phyloP scores from a whole-genome alignment of 768 basidiomycete genomes.

The Polyporus arcularius region DNA sequence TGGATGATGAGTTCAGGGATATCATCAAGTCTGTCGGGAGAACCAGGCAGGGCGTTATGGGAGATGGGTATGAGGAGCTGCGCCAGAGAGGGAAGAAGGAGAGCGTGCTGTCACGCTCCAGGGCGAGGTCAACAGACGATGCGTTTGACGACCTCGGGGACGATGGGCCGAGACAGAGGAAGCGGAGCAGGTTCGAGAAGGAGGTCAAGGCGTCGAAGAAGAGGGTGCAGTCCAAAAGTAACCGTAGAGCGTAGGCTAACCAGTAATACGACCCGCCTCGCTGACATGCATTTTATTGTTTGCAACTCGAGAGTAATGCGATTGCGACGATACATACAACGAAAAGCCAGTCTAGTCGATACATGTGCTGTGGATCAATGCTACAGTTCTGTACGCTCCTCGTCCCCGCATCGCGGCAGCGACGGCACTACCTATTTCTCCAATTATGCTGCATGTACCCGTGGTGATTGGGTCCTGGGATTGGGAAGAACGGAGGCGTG shows the following conservation, averaged over 20 bases:
- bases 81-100: conserved; percentile 66
- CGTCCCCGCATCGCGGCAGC: background rate
- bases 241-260: background rate
- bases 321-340: conserved; percentile 13
- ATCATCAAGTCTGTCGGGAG: conserved; percentile 65
- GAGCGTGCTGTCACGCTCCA: conserved; percentile 60
- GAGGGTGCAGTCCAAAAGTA: conserved; percentile 22
- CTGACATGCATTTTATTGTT: background rate
- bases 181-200: conserved; percentile 46
- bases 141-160: conserved; percentile 30
- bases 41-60: conserved; percentile 38
- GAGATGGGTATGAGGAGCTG: conserved; percentile 84
- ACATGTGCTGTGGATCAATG: background rate
- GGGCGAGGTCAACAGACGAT: conserved; percentile 37
- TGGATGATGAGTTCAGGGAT: conserved; percentile 86
- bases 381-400: background rate
- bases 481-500: conserved; percentile 14
- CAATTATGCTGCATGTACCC: conserved; percentile 15
- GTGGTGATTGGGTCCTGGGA: conserved; percentile 3
- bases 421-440: conserved; percentile 2
- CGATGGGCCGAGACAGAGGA: conserved; percentile 35
- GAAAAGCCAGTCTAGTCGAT: background rate
- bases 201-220: conserved; percentile 40
- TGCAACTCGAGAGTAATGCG: conserved; percentile 7
- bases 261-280: no score